These are phyloP conservation scores for Heritiera littoralis DNA, from an alignment of 345 rosid genomes.

Conservation along the genomic window DNA sequence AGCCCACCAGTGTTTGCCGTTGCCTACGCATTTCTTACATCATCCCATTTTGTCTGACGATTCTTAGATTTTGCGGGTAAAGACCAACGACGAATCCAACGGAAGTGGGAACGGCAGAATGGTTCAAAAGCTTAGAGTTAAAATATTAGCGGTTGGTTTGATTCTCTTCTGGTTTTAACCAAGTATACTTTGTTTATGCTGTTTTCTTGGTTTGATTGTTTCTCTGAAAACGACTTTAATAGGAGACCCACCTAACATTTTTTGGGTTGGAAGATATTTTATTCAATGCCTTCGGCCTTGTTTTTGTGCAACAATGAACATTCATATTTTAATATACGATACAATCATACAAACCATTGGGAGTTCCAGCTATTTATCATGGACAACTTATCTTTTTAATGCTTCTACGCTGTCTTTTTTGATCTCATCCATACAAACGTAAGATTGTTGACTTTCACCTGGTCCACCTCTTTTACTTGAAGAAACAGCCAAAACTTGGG, in stretches of 20 bases:
- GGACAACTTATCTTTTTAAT: too few relatives aligned
- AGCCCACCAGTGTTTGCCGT: not conserved
- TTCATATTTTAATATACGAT: not conserved
- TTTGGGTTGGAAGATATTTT: not conserved
- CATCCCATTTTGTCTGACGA: not conserved
- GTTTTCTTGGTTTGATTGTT: conserved; percentile 4
- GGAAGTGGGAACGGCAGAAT: conserved; percentile 1
- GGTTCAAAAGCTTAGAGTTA: not conserved
- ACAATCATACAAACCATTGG: not conserved
- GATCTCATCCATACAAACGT: not conserved
- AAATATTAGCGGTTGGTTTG: conserved; percentile 1
- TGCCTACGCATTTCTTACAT: not conserved
- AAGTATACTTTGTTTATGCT: not conserved
- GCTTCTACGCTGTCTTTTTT: not conserved
- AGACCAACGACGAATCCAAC: conserved; percentile 5
- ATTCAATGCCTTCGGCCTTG: too few relatives aligned
- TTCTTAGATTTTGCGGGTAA: not conserved
- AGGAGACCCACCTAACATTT: not conserved
- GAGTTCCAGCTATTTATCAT: not conserved
- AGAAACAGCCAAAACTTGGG: not conserved
- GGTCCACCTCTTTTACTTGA: not conserved
- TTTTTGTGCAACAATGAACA: not conserved
- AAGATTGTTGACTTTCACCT: not conserved
- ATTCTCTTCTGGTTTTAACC: not conserved
- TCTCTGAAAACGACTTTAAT: not conserved